Evolutionary conservation across 2,329 filamentous ascomycete species (phyloP), one percentile per base, ranked within the genome.

Genomic region (Aspergillus oerlinghausenensis): DNA sequence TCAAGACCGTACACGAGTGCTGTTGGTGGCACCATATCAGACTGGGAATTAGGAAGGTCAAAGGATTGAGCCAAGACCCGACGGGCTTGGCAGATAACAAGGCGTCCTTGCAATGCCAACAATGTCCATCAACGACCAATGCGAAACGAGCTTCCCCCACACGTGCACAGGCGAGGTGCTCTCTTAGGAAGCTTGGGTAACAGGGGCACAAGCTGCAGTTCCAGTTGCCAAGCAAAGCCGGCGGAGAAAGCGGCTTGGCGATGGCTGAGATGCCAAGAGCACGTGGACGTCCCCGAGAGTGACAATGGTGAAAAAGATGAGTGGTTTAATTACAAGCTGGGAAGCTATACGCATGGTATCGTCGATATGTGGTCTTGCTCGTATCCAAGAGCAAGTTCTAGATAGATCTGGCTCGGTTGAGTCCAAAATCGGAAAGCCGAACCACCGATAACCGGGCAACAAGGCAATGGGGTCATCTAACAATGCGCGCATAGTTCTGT

Each of bases 81-180:
- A 49, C 25, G 11, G 52, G 23, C 60, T 60, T 62, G 58, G 60
- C 60, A 53, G 47, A 52, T 55, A 40, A 51, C 50, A 52, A 49
- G 42, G 55, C 19, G 8, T 47, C 11, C 21, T 26, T 23, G 10
- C 10, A 23, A 26, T 23, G 11, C 11, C 1, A 14, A 21, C 43
- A 47, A 8, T 23, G 21, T 25, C 21, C n/a, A 14, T 23, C 19
- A 23, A 23, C 19, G 42, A 45, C 61, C 55, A 63, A 63, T 63
- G 17, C 54, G 45, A 56, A 50, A 25, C 9, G 10, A 5, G 10
- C n/a, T 50, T 51, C 26, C 9, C 54, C 40, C 54, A 55, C 61
- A 63, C 59, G 61, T 63, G 61, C 55, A 40, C 57, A 51, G 45
- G 32, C 35, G 32, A 49, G 38, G 40, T 49, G 43, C 43, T 49